Evolutionary conservation across 192 early-diverging fungal species (phyloP).

Genomic region (Backusella australiensis): DNA sequence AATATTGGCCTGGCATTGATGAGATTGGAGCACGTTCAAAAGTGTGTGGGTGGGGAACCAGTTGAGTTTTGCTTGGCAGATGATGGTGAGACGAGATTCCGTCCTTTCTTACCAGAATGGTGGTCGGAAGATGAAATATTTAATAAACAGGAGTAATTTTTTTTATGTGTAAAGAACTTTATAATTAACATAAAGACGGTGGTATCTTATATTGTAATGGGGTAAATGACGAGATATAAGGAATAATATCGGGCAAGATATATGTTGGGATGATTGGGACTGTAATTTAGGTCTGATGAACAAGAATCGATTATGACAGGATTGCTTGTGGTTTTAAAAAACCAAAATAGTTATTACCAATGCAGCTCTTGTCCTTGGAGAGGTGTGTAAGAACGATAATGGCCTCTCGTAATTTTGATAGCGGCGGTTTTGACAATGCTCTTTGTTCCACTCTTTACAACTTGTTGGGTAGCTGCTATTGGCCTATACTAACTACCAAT

Average conservation of each 20-base stretch:
- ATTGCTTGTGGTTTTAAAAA: not conserved
- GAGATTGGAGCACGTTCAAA: slow-evolving; percentile 70
- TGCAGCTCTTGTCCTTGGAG: slow-evolving; percentile 8
- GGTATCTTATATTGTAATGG: not conserved
- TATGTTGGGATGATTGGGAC: not conserved
- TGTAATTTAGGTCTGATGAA: not conserved
- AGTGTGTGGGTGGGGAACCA: not conserved
- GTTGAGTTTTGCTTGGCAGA: slow-evolving; percentile 1
- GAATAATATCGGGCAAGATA: too few species aligned
- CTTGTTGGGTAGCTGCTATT: not conserved
- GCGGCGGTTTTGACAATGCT: not conserved
- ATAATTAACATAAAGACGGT: not conserved
- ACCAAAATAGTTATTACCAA: not conserved
- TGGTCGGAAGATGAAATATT: slow-evolving; percentile 15
- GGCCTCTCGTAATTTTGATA: not conserved
- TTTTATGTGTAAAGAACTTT: not conserved
- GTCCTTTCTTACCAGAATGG: slow-evolving; percentile 28
- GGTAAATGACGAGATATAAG: not conserved
- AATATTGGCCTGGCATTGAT: slow-evolving; percentile 90
- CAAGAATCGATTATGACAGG: not conserved
- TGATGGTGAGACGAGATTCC: slow-evolving; percentile 3
- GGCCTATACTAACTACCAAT: not conserved
- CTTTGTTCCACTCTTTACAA: not conserved
- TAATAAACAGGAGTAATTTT: not conserved
- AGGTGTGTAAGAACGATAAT: not conserved